Conservation (phyloP, 768 basidiomycete genomes). For the Tephrocybe sp. region DNA sequence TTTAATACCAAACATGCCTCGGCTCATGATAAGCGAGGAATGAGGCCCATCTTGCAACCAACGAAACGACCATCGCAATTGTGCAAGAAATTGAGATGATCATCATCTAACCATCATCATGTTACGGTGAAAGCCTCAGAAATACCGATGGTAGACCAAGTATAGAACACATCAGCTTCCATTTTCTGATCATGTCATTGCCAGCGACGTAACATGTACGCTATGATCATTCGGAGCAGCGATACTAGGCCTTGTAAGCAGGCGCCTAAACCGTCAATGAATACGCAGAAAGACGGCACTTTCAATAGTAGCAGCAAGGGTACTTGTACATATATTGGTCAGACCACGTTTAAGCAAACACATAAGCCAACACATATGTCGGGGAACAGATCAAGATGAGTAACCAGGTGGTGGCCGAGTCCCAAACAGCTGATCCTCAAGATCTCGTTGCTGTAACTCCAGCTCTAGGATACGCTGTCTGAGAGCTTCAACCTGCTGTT, state of each 20-base stretch:
- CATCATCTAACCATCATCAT: not conserved
- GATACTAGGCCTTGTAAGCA: too few relatives aligned
- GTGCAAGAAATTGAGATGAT: not conserved
- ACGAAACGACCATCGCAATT: not conserved
- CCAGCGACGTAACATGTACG: too few relatives aligned
- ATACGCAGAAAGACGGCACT: too few relatives aligned
- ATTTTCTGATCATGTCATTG: too few relatives aligned
- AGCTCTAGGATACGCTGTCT: slow-evolving; percentile 1
- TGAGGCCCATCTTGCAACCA: not conserved
- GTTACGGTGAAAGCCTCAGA: not conserved
- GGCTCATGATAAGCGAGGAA: not conserved
- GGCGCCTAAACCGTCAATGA: too few relatives aligned
- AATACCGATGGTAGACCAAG: too few relatives aligned
- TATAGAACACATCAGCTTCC: too few relatives aligned
- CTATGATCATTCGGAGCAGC: too few relatives aligned
- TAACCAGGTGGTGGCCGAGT: not conserved
- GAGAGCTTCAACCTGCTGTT: not conserved
- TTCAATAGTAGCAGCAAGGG: too few relatives aligned
- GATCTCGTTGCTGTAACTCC: slow-evolving; percentile 2
- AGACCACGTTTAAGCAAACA: too few relatives aligned
- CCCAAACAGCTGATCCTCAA: not conserved
- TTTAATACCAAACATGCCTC: not conserved
- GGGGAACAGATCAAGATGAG: not conserved
- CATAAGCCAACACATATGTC: too few relatives aligned
- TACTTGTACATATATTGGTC: too few relatives aligned